These are phyloP conservation scores for Rhizophagus sp. DNA, from an alignment of 192 early-diverging fungal genomes.

Conservation along the genomic window DNA sequence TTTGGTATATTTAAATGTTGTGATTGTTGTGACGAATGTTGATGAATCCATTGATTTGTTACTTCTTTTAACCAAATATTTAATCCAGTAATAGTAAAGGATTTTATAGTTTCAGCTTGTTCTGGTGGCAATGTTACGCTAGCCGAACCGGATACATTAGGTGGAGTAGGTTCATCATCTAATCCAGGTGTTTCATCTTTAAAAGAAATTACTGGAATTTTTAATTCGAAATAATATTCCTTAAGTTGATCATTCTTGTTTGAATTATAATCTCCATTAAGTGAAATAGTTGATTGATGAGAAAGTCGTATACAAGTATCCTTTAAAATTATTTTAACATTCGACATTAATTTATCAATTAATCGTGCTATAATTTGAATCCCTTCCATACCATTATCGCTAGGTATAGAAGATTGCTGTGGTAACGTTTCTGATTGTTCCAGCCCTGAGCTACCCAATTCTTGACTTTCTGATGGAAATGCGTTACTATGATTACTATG, in stretches of 20 bases:
- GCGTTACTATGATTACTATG: slow-evolving; percentile 42
- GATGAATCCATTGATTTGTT: not conserved
- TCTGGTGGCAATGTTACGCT: slow-evolving; percentile 42
- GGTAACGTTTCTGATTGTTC: slow-evolving; percentile 13
- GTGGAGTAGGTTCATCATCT: slow-evolving; percentile 31
- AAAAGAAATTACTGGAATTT: slow-evolving; percentile 55
- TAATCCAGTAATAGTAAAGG: slow-evolving; percentile 49
- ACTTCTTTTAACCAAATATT: slow-evolving; percentile 47
- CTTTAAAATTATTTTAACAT: slow-evolving; percentile 69
- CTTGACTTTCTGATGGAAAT: slow-evolving; percentile 38
- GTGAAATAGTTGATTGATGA: slow-evolving; percentile 45
- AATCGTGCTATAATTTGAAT: slow-evolving; percentile 75
- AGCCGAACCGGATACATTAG: slow-evolving; percentile 24
- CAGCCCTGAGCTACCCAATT: slow-evolving; percentile 32
- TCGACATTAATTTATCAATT: slow-evolving; percentile 84
- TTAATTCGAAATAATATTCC: slow-evolving; percentile 53
- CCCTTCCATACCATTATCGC: slow-evolving; percentile 53
- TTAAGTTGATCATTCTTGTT: not conserved
- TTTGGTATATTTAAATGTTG: too few relatives aligned
- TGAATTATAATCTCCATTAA: slow-evolving; percentile 25
- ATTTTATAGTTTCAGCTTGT: slow-evolving; percentile 51
- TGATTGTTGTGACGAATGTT: not conserved
- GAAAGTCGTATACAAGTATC: slow-evolving; percentile 52
- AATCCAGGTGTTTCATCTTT: slow-evolving; percentile 61
- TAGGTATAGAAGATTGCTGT: not conserved